Base-by-base conservation (phyloP, 2,329 filamentous ascomycete species). In the Clonostachys rosea region DNA sequence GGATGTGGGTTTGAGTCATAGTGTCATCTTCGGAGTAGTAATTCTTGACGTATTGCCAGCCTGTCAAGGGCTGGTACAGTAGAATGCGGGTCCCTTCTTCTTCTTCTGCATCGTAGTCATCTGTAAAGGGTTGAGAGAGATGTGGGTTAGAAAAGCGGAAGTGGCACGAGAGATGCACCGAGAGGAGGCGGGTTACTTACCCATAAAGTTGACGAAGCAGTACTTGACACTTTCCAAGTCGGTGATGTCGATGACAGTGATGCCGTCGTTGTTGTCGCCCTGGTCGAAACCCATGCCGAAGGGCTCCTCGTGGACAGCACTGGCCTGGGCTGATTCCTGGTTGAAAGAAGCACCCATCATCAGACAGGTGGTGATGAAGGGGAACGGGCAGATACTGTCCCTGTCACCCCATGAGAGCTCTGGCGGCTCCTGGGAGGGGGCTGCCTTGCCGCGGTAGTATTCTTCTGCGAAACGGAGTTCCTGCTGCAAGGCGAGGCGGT, bases 161-260 rank as follows among this genome's bases (percentile, higher is more conserved):
- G 24, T 10, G 9, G 9, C 8, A 30, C 24, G 24, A 30, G 24
- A 30, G 24, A 6, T 30, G 24, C 24, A 30, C 4, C 8, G 24
- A 30, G 24, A 30, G 9, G 24, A 30, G 8, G 24, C 9, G 24
- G 24, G 24, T 8, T 39, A 39, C 12, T 18, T 39, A 39, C 36
- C 12, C 3, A 8, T 3, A 18, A 39, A 18, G 14, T 35, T 47
- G 44, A 46, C 35, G 46, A 46, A 47, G 30, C 47, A 40, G 24
- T 46, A 49, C 34, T n/a, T n/a, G 20, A 41, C 12, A 34, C 16
- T n/a, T 7, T 49, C 44, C 11, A 49, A 41, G 16, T 49, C 36
- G 5, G 47, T 49, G 10, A 49, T 46, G 6, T 49, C 47, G 17
- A 49, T 44, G 6, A 47, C n/a, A 9, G 43, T 37, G 14, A 36